Evolutionary conservation across 2,329 filamentous ascomycete species (phyloP).

Genomic region (Diaporthe capsici): DNA sequence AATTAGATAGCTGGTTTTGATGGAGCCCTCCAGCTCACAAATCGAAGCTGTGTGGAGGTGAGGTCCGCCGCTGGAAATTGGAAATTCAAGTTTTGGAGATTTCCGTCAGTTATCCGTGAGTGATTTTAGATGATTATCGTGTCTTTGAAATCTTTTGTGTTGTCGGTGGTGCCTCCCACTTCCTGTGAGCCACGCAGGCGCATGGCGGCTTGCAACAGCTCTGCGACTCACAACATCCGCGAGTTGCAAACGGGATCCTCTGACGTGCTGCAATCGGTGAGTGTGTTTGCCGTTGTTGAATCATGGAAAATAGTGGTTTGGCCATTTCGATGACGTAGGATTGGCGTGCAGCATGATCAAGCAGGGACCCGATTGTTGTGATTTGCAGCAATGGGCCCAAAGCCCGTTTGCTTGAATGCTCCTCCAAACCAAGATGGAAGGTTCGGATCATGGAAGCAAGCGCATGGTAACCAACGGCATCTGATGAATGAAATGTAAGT

Average conservation of each 20-base stretch:
- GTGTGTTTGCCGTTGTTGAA: neutral
- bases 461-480: fast-evolving
- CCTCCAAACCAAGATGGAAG: neutral
- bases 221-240: neutral
- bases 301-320: neutral
- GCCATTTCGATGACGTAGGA: neutral
- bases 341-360: neutral
- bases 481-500: neutral
- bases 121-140: neutral
- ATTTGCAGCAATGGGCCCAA: neutral
- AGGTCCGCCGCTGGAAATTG: too few species aligned
- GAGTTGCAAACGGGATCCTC: neutral
- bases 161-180: neutral
- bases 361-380: neutral
- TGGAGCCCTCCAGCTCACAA: neutral
- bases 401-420: neutral
- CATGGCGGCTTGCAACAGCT: neutral
- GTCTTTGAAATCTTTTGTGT: neutral
- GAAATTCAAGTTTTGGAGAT: fast-evolving
- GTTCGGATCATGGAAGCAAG: neutral
- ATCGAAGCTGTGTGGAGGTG: neutral
- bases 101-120: fast-evolving
- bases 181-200: neutral
- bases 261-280: neutral
- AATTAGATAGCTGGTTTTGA: neutral